These are phyloP conservation scores for Cymbidium sinense DNA, from an alignment of 106 monocot species.

Conservation along the genomic window DNA sequence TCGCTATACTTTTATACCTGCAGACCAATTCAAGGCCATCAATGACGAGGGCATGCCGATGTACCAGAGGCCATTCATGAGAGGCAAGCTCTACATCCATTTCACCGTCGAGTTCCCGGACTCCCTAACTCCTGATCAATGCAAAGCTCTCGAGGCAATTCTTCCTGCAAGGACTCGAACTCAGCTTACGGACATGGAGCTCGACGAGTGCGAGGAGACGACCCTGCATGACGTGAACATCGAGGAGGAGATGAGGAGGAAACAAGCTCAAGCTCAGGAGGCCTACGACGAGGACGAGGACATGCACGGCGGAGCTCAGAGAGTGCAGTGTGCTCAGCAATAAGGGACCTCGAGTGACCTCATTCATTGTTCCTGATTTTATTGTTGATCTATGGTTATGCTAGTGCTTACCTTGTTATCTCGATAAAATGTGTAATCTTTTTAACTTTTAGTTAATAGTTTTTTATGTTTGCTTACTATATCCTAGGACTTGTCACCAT, in stretches of 20 bases:
- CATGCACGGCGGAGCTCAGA: constrained; percentile 46
- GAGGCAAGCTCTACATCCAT: constrained; percentile 89
- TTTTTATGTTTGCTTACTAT: no score
- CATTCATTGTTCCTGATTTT: no score
- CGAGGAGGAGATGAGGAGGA: constrained; percentile 79
- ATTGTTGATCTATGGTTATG: no score
- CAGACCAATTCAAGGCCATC: constrained; percentile 91
- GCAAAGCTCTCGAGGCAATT: constrained; percentile 50
- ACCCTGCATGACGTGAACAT: constrained; percentile 83
- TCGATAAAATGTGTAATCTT: no score
- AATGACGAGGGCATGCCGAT: constrained; percentile 93
- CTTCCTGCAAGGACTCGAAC: constrained; percentile 51
- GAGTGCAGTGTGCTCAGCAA: constrained; percentile 89
- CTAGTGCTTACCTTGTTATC: no score
- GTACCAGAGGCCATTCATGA: constrained; percentile 88
- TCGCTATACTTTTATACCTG: background rate
- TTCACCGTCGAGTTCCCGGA: constrained; percentile 90
- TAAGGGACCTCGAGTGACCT: constrained; percentile 2
- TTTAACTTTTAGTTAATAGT: no score
- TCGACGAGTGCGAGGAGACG: constrained; percentile 91
- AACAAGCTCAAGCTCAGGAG: constrained; percentile 55
- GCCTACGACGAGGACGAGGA: constrained; percentile 94
- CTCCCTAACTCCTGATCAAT: constrained; percentile 47
- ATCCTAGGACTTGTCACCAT: no score
- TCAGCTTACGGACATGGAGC: constrained; percentile 70